phyloP scores from a whole-genome alignment of 2,329 filamentous ascomycete species.

The Fusarium xylarioides region DNA sequence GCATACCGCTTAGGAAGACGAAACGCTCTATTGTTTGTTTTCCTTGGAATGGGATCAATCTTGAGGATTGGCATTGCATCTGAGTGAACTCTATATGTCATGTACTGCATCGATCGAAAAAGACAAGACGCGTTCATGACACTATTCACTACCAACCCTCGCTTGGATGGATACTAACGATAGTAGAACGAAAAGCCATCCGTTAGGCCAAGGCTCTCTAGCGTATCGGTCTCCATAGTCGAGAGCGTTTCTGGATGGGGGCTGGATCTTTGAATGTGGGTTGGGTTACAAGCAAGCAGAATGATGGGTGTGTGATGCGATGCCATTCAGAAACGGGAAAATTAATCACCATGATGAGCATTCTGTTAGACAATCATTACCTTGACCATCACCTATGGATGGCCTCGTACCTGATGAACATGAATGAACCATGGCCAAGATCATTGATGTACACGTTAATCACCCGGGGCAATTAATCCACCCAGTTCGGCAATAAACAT shows the following conservation, averaged over 20 bases:
- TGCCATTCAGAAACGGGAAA: constrained; percentile 3
- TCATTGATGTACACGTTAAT: constrained; percentile 12
- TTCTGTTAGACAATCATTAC: constrained; percentile 10
- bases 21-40: constrained; percentile 11
- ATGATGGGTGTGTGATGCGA: constrained; percentile 37
- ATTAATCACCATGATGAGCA: not conserved
- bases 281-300: constrained; percentile 20
- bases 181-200: constrained; percentile 7
- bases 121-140: constrained; percentile 2
- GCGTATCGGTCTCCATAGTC: constrained; percentile 2
- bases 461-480: constrained; percentile 19
- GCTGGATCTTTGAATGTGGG: constrained; percentile 1
- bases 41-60: constrained; percentile 15
- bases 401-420: constrained; percentile 27
- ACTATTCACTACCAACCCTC: constrained; percentile 6
- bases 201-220: constrained; percentile 21
- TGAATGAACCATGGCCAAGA: not conserved
- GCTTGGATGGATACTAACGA: constrained; percentile 1
- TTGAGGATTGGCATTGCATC: not conserved
- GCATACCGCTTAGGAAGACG: constrained; percentile 28
- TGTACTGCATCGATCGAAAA: not conserved
- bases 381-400: constrained; percentile 3
- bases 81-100: not conserved
- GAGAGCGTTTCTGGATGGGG: constrained; percentile 4
- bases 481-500: constrained; percentile 14